Evolutionary conservation across 306 rosid species (phyloP).

Genomic region (Trifolium subterraneum): DNA sequence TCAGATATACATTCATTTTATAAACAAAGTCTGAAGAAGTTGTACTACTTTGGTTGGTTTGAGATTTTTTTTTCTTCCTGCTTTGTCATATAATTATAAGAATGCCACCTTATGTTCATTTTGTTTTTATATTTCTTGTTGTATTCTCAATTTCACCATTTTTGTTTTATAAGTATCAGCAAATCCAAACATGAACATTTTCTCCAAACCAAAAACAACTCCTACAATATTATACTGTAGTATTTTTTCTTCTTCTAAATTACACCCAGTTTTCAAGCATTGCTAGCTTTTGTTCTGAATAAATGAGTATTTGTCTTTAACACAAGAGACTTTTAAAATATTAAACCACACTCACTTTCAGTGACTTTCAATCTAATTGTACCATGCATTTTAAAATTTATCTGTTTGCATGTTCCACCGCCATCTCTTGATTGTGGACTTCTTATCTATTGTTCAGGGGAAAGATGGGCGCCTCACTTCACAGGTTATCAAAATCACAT

Average conservation of each 20-base stretch:
- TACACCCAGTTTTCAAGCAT: conserved; percentile 8
- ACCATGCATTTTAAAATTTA: neutral
- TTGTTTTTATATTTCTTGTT: neutral
- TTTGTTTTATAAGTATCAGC: neutral
- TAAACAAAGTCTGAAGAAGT: neutral
- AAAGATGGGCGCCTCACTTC: conserved; percentile 69
- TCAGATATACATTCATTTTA: conserved; percentile 12
- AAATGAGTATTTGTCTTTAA: neutral
- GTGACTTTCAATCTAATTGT: neutral
- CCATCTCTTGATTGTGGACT: conserved; percentile 16
- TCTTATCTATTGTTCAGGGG: conserved; percentile 52
- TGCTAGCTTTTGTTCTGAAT: conserved; percentile 3
- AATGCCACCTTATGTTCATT: neutral
- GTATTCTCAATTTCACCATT: neutral
- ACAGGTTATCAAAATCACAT: conserved; percentile 45
- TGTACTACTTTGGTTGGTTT: neutral
- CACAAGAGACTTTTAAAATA: neutral
- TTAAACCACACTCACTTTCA: neutral
- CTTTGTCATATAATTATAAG: neutral
- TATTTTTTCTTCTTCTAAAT: neutral
- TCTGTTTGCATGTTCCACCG: conserved; percentile 1
- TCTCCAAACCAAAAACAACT: neutral
- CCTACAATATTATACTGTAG: neutral
- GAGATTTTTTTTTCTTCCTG: neutral
- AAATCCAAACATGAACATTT: neutral